These are phyloP conservation scores for Meira miltonrushii DNA, from an alignment of 1,284 basidiomycete genomes.

Conservation along the genomic window DNA sequence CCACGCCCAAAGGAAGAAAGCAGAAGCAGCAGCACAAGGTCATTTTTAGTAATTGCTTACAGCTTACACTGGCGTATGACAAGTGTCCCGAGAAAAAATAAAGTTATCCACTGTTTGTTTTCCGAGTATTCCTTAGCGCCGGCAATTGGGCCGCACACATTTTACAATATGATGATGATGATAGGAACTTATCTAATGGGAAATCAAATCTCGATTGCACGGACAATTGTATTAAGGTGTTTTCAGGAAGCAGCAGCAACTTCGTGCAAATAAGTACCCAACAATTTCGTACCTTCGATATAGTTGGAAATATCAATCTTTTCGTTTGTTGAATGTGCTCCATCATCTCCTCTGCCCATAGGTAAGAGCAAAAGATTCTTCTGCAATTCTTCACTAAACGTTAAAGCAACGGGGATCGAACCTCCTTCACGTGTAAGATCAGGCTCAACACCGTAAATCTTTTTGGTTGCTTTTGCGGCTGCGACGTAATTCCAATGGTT, in stretches of 20 bases:
- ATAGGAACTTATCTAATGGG: no score
- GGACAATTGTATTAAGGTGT: no score
- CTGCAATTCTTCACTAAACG: slow-evolving; percentile 81
- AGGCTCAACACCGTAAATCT: slow-evolving; percentile 73
- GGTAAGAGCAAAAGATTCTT: slow-evolving; percentile 74
- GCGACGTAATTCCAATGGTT: slow-evolving; percentile 92
- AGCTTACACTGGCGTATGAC: no score
- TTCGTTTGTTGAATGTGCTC: slow-evolving; percentile 90
- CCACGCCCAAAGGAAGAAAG: no score
- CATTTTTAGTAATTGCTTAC: no score
- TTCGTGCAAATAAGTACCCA: slow-evolving; percentile 79
- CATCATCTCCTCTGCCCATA: slow-evolving; percentile 71
- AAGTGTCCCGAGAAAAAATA: no score
- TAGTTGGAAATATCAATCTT: slow-evolving; percentile 85
- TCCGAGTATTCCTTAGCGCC: no score
- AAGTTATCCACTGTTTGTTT: no score
- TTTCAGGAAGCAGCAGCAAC: slow-evolving; percentile 56
- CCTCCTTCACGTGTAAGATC: slow-evolving; percentile 91
- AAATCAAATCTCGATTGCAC: no score
- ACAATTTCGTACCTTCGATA: slow-evolving; percentile 68
- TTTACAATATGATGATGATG: no score
- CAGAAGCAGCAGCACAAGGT: no score
- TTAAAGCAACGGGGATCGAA: slow-evolving; percentile 91
- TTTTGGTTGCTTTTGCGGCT: slow-evolving; percentile 75
- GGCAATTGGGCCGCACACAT: no score